Conservation (phyloP, 2,329 filamentous ascomycete genomes). For the Stagonosporopsis rhizophila region DNA sequence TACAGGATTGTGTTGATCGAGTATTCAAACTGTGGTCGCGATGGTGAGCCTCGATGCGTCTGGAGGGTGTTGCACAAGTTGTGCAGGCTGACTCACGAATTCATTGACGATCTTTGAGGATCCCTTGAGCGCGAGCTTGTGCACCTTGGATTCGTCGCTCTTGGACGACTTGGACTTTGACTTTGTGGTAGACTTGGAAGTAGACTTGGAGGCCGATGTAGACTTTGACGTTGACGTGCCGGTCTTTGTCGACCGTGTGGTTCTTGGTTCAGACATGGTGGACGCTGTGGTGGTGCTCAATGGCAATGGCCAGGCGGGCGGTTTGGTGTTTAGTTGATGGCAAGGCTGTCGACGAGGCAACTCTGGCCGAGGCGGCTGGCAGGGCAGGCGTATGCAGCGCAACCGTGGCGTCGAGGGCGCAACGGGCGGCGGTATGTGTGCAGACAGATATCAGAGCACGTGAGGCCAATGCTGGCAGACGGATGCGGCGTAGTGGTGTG, state of each 20-base stretch:
- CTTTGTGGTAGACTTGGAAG: slow-evolving; percentile 29
- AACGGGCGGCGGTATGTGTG: background rate
- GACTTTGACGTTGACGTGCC: no score
- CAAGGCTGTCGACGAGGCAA: slow-evolving; percentile 42
- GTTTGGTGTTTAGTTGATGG: slow-evolving; percentile 34
- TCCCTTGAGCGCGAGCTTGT: slow-evolving; percentile 90
- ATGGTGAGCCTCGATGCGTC: slow-evolving; percentile 19
- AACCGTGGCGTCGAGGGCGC: background rate
- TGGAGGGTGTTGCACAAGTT: background rate
- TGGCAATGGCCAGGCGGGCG: slow-evolving; percentile 1
- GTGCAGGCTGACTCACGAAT: slow-evolving; percentile 71
- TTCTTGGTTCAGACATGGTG: slow-evolving; percentile 43
- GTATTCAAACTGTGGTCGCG: slow-evolving; percentile 79
- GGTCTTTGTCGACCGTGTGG: slow-evolving; percentile 24
- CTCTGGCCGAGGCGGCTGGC: slow-evolving; percentile 9
- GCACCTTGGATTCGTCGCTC: slow-evolving; percentile 81
- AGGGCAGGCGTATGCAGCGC: background rate
- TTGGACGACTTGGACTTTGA: slow-evolving; percentile 51
- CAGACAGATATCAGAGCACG: background rate
- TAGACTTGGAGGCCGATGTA: slow-evolving; percentile 10
- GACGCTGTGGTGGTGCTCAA: slow-evolving; percentile 9
- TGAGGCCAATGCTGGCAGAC: slow-evolving; percentile 10
- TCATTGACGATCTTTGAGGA: slow-evolving; percentile 89
- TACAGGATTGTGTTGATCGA: slow-evolving; percentile 97
- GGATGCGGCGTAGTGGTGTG: slow-evolving; percentile 19